Percentiles rank a stretch among this genome's conserved stretches.
phyloP scores from a whole-genome alignment of 495 filamentous ascomycete genomes.

The Staphylotrichum tortipilum region DNA sequence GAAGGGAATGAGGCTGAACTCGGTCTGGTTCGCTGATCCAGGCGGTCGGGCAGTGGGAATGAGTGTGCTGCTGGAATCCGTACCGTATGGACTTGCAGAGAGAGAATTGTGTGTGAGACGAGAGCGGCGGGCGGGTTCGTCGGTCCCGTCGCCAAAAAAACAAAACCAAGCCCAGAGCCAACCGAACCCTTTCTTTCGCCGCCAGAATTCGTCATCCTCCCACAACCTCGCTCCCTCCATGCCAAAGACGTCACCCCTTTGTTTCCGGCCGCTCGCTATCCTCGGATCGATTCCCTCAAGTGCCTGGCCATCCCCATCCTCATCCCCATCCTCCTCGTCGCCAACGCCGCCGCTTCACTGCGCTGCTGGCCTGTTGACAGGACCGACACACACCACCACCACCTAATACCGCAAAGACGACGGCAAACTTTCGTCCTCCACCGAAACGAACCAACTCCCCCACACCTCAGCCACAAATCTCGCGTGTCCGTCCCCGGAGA shows the following conservation, averaged over 20 bases:
- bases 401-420: too few species aligned
- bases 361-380: background rate
- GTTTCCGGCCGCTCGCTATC: background rate
- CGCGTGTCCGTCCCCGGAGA: too few species aligned
- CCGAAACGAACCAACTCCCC: too few species aligned
- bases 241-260: conserved; percentile 1
- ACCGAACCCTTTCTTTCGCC: too few species aligned
- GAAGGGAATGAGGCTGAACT: conserved; percentile 26
- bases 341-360: background rate
- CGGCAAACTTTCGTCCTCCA: too few species aligned
- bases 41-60: too few species aligned
- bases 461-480: too few species aligned
- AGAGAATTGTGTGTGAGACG: background rate
- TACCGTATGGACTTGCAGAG: too few species aligned
- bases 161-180: too few species aligned
- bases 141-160: conserved; percentile 6
- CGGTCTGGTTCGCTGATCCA: conserved; percentile 11
- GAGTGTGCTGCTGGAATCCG: too few species aligned
- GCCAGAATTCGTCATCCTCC: conserved; percentile 19
- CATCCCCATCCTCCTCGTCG: too few species aligned
- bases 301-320: background rate
- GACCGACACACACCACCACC: too few species aligned
- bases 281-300: conserved; percentile 3
- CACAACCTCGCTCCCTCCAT: background rate
- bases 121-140: background rate